Base-by-base conservation (phyloP, 2,329 filamentous ascomycete species). In the Pseudocercospora eumusae region DNA sequence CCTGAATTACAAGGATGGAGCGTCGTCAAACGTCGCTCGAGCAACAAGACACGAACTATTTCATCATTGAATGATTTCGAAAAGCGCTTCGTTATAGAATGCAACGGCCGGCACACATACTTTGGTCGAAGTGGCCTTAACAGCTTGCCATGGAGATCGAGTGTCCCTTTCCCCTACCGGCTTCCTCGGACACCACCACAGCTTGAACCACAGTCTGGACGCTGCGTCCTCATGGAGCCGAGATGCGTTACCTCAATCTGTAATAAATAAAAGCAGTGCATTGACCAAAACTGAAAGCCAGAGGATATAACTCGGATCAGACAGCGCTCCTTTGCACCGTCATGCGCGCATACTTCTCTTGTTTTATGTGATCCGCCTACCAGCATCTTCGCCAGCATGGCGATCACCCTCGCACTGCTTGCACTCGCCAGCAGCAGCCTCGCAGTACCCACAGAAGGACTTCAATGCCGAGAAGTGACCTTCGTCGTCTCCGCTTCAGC, bases 401-500 rank as follows among this genome's bases (percentile, higher is more conserved):
- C 40, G 1, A 23, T 40, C 10, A 23, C 18, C 23, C 42, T 47
- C 8, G 4, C 18, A 6, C 25, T 47, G 13, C 23, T 57, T 25
- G 27, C 25, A 7, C 23, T 52, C 47, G 21, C 15, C 23, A 28
- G 47, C 47, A 52, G 21, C 42, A 25, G 27, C 18, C 23, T 57
- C 42, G 57, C 45, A n/a, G 13, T 23, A n/a, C 15, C 25, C 9
- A 42, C 27, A 33, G 27, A 53, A 25, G 33, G 40, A 8, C 45
- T 33, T 13, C 42, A 56, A 33, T 62, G 62, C 56, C 59, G 50
- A 44, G 60, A 63, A 47, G 60, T 65, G 5, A 31, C 49, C 6
- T 63, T 63, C 50, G 20, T 21, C 13, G 57, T 65, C 28, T 52
- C 57, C n/a, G 63, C 55, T n/a, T 50, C 33, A 21, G 63, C 63